Base-by-base conservation (phyloP, 345 rosid genomes). In the Eucalyptus sideroxylon region DNA sequence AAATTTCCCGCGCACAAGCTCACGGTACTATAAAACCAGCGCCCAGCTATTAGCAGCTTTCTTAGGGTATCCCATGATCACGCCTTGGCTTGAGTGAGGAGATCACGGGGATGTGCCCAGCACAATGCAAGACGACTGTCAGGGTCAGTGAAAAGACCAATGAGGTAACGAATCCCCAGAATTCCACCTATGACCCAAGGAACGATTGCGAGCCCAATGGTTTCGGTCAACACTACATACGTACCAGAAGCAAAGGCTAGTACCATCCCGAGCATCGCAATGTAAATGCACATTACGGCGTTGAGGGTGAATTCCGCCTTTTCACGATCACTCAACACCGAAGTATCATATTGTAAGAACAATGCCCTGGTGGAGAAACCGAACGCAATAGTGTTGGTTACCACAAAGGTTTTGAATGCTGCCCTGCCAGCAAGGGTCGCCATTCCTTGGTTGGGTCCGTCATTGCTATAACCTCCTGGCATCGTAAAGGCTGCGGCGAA, bases 291-390 rank as follows among this genome's bases (percentile, higher is more conserved):
- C 11, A 0, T 0, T 6, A 8, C 27, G 12, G 45, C 47, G 1
- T 0, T 0, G 5, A 0, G 0, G 11, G 47, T 9, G 47, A 45
- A 45, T 45, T 0, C n/a, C n/a, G 4, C 16, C 72, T 30, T 30
- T 13, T 0, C 1, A 27, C 34, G 34, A 30, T 62, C 8, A 9
- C 34, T 30, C 0, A 15, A 30, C 31, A 7, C 2, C 30, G 3
- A 13, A 30, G 1, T 4, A 13, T 62, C 1, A 14, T 0, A 14
- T 4, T n/a, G 34, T 6, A 14, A 10, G 47, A 19, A 10, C 11
- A 72, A 19, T 21, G 83, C 45, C 47, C 10, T 2, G 83, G 19
- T 19, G 27, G 83, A 37, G 26, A 10, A 72, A 11, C 14, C 0
- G 15, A 72, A 72, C 3, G 83, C 83, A 0, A 0, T 0, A 11